Percentiles rank a stretch among this genome's conserved stretches.
phyloP scores from a whole-genome alignment of 192 early-diverging fungal species.

The Coemansia reversa region DNA sequence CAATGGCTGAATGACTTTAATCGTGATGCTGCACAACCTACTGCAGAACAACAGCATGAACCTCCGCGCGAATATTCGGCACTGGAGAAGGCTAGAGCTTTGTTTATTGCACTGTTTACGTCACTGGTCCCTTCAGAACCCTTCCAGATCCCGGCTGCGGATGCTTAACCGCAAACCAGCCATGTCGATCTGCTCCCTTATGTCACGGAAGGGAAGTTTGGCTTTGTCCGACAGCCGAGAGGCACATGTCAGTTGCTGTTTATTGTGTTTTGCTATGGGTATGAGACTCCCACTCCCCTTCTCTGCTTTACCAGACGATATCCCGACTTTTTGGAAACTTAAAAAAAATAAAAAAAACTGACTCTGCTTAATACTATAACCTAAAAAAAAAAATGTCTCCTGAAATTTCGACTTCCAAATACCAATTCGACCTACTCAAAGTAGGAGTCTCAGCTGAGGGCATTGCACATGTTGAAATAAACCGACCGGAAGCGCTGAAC shows the following conservation, averaged over 20 bases:
- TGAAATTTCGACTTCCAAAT: slow-evolving; percentile 11
- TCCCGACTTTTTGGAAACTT: no score
- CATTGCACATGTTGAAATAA: slow-evolving; percentile 80
- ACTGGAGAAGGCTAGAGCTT: slow-evolving; percentile 38
- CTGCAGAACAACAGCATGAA: slow-evolving; percentile 1
- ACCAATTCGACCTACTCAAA: slow-evolving; percentile 63
- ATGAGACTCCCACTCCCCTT: no score
- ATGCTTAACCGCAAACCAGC: slow-evolving; percentile 9
- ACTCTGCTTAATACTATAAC: no score
- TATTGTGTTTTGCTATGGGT: no score
- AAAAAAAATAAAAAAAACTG: no score
- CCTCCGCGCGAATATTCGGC: slow-evolving; percentile 23
- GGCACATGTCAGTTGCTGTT: background rate
- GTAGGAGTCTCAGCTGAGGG: slow-evolving; percentile 57
- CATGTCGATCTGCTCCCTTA: slow-evolving; percentile 5
- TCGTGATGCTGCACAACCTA: background rate
- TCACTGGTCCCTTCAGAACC: slow-evolving; percentile 52
- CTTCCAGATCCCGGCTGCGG: slow-evolving; percentile 26
- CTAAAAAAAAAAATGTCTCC: background rate
- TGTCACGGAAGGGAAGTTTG: background rate
- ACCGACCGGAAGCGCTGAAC: slow-evolving; percentile 82
- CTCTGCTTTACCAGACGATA: no score
- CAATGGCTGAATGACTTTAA: slow-evolving; percentile 6
- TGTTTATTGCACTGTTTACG: slow-evolving; percentile 41
- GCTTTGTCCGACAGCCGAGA: no score